Evolutionary conservation across 108 stramenopile genomes (phyloP).

Genomic region (Seminavis robusta): DNA sequence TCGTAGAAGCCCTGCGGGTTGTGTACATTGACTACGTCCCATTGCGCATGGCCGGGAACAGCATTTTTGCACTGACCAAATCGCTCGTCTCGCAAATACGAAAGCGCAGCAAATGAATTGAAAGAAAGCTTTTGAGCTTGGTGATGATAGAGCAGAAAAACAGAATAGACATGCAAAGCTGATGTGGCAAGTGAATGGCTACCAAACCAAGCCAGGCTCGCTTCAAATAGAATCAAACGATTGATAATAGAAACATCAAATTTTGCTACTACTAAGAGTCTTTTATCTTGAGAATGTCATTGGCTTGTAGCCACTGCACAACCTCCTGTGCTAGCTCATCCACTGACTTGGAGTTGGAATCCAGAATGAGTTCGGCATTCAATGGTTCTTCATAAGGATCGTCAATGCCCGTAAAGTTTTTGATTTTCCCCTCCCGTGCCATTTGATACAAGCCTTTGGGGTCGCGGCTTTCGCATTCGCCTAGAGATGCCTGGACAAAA

Average conservation of each 20-base stretch:
- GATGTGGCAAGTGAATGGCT: too few species aligned
- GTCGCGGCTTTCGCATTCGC: slow-evolving; percentile 77
- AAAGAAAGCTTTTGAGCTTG: too few species aligned
- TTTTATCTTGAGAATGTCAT: too few species aligned
- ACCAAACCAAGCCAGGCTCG: too few species aligned
- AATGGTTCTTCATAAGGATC: slow-evolving; percentile 88
- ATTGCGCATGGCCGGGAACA: slow-evolving; percentile 69
- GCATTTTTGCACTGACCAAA: slow-evolving; percentile 81
- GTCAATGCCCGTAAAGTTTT: slow-evolving; percentile 88
- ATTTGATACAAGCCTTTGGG: slow-evolving; percentile 86
- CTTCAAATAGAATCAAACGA: too few species aligned
- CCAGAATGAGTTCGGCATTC: slow-evolving; percentile 64
- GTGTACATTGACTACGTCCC: slow-evolving; percentile 77
- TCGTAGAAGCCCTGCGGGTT: slow-evolving; percentile 72
- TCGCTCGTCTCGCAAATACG: too few species aligned
- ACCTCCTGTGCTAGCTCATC: slow-evolving; percentile 30
- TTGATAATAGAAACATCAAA: too few species aligned
- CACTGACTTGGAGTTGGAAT: slow-evolving; percentile 32
- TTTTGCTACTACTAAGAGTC: too few species aligned
- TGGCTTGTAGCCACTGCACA: slow-evolving; percentile 11
- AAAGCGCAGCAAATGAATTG: too few species aligned
- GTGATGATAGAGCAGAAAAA: too few species aligned
- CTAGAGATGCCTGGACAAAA: slow-evolving; percentile 74
- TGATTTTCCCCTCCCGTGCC: slow-evolving; percentile 84
- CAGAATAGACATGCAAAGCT: too few species aligned